These are phyloP conservation scores for Suillus luteus DNA, from an alignment of 768 basidiomycete genomes.

Conservation along the genomic window DNA sequence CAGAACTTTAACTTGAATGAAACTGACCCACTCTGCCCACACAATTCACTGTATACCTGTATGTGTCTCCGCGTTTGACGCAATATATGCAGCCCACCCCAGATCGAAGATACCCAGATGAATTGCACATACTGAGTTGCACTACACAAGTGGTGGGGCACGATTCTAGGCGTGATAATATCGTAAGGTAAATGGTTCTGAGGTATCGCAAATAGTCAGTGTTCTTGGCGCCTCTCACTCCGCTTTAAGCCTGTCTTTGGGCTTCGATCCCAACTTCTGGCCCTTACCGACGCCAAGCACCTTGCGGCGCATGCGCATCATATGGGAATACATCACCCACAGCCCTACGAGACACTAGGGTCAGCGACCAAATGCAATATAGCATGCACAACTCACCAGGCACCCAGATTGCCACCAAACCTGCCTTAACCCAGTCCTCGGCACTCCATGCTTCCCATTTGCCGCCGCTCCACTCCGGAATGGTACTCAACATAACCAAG, in stretches of 20 bases:
- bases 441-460: slow-evolving; percentile 50
- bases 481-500: slow-evolving; percentile 73
- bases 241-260: slow-evolving; percentile 32
- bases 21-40: background rate
- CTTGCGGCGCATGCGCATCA: slow-evolving; percentile 58
- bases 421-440: slow-evolving; percentile 58
- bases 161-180: background rate
- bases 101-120: background rate
- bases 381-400: slow-evolving; percentile 57
- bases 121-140: background rate
- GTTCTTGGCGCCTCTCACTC: slow-evolving; percentile 14
- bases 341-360: slow-evolving; percentile 36
- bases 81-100: background rate
- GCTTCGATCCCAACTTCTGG: slow-evolving; percentile 36
- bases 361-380: background rate
- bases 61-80: background rate
- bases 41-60: background rate
- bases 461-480: slow-evolving; percentile 53
- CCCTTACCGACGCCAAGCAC: slow-evolving; percentile 45
- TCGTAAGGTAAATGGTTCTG: background rate
- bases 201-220: background rate
- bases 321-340: slow-evolving; percentile 59
- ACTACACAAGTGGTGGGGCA: background rate
- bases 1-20: background rate
- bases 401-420: slow-evolving; percentile 83